Percentiles rank a stretch among this genome's conserved stretches.
These are phyloP conservation scores for Alternaria rosae DNA, from an alignment of 2,329 filamentous ascomycete species.

Conservation along the genomic window DNA sequence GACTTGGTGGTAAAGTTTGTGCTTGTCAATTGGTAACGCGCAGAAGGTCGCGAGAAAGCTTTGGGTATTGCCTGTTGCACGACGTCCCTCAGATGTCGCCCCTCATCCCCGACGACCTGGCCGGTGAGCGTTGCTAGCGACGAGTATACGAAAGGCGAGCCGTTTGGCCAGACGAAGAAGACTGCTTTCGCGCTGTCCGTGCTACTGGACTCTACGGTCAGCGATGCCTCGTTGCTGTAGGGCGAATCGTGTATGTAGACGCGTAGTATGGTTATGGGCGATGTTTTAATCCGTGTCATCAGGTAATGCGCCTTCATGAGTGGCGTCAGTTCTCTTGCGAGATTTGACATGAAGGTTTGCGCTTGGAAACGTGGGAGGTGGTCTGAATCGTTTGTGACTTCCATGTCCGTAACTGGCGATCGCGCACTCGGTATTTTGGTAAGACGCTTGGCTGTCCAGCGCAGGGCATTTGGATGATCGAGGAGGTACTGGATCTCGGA, in stretches of 20 bases:
- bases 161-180: constrained; percentile 83
- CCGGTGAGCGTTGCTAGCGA: constrained; percentile 56
- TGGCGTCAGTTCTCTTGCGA: constrained; percentile 77
- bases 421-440: constrained; percentile 41
- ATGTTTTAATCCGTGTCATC: constrained; percentile 72
- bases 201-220: constrained; percentile 39
- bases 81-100: constrained; percentile 69
- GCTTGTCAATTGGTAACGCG: constrained; percentile 72
- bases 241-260: constrained; percentile 83
- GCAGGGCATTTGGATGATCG: constrained; percentile 59
- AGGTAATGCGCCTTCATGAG: constrained; percentile 86
- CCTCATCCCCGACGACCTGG: constrained; percentile 44
- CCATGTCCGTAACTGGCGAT: constrained; percentile 39
- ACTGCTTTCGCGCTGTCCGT: constrained; percentile 73
- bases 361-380: constrained; percentile 76
- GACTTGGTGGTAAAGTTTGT: constrained; percentile 76
- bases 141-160: constrained; percentile 76
- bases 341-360: constrained; percentile 77
- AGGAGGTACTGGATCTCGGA: constrained; percentile 62
- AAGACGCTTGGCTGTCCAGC: constrained; percentile 63
- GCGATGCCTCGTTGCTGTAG: constrained; percentile 66
- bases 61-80: constrained; percentile 83
- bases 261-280: constrained; percentile 77
- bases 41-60: constrained; percentile 76
- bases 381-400: constrained; percentile 49